phyloP scores from a whole-genome alignment of 371 early-diverging fungal species.

The Lichtheimia ornata region DNA sequence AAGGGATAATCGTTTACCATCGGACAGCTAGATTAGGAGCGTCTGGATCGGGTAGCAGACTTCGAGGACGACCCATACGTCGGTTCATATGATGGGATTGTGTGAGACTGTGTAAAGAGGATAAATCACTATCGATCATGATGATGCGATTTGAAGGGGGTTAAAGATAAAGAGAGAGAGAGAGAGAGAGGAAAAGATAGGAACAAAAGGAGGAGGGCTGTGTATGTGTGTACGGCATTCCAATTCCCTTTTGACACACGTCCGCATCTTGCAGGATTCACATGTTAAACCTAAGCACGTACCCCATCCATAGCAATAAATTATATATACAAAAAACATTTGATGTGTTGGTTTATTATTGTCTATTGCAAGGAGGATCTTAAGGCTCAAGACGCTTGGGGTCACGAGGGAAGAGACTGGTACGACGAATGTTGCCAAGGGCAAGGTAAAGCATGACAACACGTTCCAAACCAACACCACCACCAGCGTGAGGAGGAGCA shows the following conservation, averaged over 20 bases:
- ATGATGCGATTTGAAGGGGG: neutral
- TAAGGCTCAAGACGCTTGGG: conserved; percentile 97
- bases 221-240: neutral
- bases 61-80: conserved; percentile 17
- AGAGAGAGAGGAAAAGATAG: neutral
- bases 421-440: conserved; percentile 96
- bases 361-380: conserved; percentile 10
- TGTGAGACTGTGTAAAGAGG: neutral
- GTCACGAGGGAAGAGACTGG: conserved; percentile 99
- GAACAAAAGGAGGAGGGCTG: neutral
- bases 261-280: too few species aligned
- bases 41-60: conserved; percentile 25
- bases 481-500: conserved; percentile 99
- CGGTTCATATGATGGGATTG: conserved; percentile 8
- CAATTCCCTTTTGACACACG: too few species aligned
- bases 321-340: too few species aligned
- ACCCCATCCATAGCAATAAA: too few species aligned
- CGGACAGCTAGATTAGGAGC: conserved; percentile 19
- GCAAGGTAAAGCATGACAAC: conserved; percentile 98
- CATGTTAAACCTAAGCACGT: too few species aligned
- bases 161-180: too few species aligned
- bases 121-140: conserved; percentile 2
- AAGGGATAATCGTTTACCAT: conserved; percentile 12
- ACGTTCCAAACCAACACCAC: conserved; percentile 98
- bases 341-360: too few species aligned